Conservation (phyloP, 208 protist species). For the Wallacemonas sp. region DNA sequence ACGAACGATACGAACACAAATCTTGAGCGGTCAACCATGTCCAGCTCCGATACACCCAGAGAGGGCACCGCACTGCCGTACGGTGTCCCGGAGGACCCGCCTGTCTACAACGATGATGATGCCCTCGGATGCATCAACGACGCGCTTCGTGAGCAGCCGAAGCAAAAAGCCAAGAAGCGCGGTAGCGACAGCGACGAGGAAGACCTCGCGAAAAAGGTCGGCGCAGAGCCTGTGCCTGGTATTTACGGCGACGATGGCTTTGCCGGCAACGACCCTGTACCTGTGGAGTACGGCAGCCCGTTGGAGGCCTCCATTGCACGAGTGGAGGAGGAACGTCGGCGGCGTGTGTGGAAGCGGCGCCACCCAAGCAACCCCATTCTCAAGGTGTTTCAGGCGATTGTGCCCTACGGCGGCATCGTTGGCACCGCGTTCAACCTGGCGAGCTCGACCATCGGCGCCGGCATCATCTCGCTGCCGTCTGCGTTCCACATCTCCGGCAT, state of each 20-base stretch:
- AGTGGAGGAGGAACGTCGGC: conserved; percentile 16
- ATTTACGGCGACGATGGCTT: neutral
- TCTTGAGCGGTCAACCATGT: neutral
- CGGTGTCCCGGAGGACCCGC: conserved; percentile 29
- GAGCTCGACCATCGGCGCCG: conserved; percentile 63
- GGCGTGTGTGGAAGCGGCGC: conserved; percentile 35
- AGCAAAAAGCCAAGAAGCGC: neutral
- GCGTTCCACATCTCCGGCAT: conserved; percentile 59
- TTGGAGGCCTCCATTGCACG: conserved; percentile 18
- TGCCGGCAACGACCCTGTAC: conserved; percentile 1
- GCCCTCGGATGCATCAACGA: conserved; percentile 27
- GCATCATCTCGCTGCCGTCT: conserved; percentile 52
- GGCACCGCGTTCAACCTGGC: conserved; percentile 54
- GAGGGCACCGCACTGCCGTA: neutral
- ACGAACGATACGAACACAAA: neutral
- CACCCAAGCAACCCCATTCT: conserved; percentile 38
- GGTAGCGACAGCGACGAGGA: neutral
- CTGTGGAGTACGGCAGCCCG: neutral
- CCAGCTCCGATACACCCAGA: neutral
- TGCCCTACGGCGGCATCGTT: conserved; percentile 52
- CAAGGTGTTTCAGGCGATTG: conserved; percentile 26
- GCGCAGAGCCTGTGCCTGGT: neutral
- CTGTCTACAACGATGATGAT: conserved; percentile 37
- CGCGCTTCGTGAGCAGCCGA: neutral
- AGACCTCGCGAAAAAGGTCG: neutral